Evolutionary conservation across 257 asterid genomes (phyloP).

Genomic region (Eucommia ulmoides): DNA sequence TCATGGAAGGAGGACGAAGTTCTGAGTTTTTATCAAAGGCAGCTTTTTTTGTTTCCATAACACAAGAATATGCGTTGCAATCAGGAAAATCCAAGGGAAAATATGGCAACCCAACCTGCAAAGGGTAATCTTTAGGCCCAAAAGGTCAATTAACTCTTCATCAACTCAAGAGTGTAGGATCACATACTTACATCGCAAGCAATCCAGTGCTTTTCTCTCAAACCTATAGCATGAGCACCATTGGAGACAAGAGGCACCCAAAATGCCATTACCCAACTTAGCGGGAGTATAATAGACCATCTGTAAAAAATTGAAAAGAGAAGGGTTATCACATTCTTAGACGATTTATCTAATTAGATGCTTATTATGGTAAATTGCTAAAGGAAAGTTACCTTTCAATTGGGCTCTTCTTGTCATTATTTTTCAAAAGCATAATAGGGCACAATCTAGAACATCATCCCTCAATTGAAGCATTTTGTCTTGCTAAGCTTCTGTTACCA

Average conservation of each 20-base stretch:
- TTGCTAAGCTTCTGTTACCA: constrained; percentile 24
- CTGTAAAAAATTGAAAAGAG: not conserved
- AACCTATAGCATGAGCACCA: not conserved
- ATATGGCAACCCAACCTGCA: not conserved
- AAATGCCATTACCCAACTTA: not conserved
- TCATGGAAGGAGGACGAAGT: constrained; percentile 38
- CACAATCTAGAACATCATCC: constrained; percentile 32
- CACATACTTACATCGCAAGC: not conserved
- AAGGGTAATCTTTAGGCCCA: not conserved
- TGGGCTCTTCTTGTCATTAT: constrained; percentile 30
- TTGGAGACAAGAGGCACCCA: not conserved
- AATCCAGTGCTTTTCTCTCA: not conserved
- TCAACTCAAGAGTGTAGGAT: not conserved
- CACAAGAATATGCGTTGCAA: constrained; percentile 43
- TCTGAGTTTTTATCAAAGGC: constrained; percentile 24
- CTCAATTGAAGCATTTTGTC: constrained; percentile 25
- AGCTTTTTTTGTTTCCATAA: constrained; percentile 42
- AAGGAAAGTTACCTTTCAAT: constrained; percentile 39
- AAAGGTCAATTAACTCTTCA: not conserved
- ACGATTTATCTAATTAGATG: no score
- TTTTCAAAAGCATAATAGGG: constrained; percentile 55
- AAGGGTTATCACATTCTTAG: no score
- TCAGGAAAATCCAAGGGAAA: constrained; percentile 52
- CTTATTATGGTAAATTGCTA: no score
- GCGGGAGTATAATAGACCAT: not conserved